phyloP scores from a whole-genome alignment of 495 filamentous ascomycete species.

The Chlorociboria aeruginascens region DNA sequence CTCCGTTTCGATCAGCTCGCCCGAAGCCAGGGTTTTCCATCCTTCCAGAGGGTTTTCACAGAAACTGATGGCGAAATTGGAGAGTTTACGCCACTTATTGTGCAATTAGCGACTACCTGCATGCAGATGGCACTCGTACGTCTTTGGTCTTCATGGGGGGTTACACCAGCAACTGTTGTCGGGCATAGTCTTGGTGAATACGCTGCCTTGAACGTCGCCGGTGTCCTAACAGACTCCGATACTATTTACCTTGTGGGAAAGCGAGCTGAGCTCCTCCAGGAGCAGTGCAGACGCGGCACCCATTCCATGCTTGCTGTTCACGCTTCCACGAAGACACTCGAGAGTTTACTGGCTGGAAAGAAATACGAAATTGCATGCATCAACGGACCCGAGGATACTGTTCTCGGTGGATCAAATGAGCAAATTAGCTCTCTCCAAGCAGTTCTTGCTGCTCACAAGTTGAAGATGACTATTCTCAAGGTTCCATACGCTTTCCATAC shows the following conservation, averaged over 20 bases:
- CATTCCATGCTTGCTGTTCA: slow-evolving; percentile 57
- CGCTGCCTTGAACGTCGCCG: slow-evolving; percentile 70
- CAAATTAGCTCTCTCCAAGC: slow-evolving; percentile 47
- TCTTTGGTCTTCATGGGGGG: slow-evolving; percentile 66
- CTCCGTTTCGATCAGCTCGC: slow-evolving; percentile 56
- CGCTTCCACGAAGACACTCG: slow-evolving; percentile 27
- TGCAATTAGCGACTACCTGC: slow-evolving; percentile 63
- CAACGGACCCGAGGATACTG: slow-evolving; percentile 47
- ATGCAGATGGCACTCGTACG: slow-evolving; percentile 76
- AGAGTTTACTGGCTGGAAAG: slow-evolving; percentile 21
- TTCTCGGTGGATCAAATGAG: slow-evolving; percentile 37
- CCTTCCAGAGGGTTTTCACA: slow-evolving; percentile 52
- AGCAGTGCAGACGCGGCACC: slow-evolving; percentile 57
- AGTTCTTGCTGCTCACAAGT: slow-evolving; percentile 40
- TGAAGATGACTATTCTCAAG: slow-evolving; percentile 53
- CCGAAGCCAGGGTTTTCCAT: slow-evolving; percentile 54
- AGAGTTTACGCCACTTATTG: slow-evolving; percentile 55
- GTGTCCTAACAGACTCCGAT: slow-evolving; percentile 65
- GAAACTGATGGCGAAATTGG: slow-evolving; percentile 40
- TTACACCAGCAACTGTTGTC: slow-evolving; percentile 62
- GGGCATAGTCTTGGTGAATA: slow-evolving; percentile 89
- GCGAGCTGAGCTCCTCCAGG: slow-evolving; percentile 59
- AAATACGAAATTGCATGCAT: slow-evolving; percentile 42
- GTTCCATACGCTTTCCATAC: slow-evolving; percentile 80
- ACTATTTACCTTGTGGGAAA: slow-evolving; percentile 70